Evolutionary conservation across 140 eudicot genomes (phyloP), one percentile per base, ranked within the genome.

Genomic region (Senecio squalidus): DNA sequence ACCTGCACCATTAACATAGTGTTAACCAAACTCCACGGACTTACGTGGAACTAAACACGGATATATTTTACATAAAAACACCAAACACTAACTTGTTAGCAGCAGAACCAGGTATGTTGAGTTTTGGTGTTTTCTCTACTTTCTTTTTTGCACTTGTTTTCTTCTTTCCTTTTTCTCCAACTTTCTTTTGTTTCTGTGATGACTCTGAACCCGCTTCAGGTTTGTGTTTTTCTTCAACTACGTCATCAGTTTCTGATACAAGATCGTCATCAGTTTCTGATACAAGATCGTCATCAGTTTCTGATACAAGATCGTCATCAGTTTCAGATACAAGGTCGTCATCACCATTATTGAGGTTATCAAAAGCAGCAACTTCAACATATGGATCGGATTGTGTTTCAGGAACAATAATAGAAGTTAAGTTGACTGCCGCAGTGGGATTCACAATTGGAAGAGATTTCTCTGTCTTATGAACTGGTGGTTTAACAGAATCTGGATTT

Each of bases 61-160:
- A 17, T 11, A 9, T 29, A 58, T 20, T 29, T 52, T 13, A 25
- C 31, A 40, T 36, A 48, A 10, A 0, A 14, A 43, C 30, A 25
- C 26, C 15, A 9, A 24, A 14, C 4, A 33, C 9, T 13, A 40
- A 90, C 98, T 80, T 84, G 18, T 63, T 84, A 43, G 96, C 89
- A 55, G 94, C 89, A 55, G 94, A 83, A 70, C 95, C 96, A 5
- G 81, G 89, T 58, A 82, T 79, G 17, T 34, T 75, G 34, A 62
- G 21, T 54, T 79, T 78, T 8, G 74, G 60, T 41, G 23, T 25
- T 29, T 38, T 78, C 55, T 74, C 78, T 27, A 50, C 73, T 74
- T 66, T 84, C 63, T 30, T 69, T 55, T 83, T 80, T 17, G 62
- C 64, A 26, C 57, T 60, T 7, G 47, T 55, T 6, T 6, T 16